Percentiles rank a stretch among this genome's conserved stretches.
phyloP scores from a whole-genome alignment of 805 yeast genomes.

The Suhomyces sp. region DNA sequence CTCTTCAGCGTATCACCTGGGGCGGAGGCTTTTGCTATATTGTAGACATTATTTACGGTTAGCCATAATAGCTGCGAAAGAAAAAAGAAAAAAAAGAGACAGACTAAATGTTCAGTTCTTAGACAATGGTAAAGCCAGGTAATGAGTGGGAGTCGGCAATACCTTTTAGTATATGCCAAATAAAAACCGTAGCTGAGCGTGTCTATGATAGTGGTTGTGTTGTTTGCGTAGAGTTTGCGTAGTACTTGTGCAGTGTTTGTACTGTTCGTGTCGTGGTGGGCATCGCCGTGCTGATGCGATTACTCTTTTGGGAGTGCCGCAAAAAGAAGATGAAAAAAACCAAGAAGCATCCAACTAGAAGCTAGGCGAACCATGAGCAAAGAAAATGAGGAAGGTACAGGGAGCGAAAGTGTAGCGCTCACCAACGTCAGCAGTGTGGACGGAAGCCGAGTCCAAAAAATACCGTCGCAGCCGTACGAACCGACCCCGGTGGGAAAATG shows the following conservation, averaged over 20 bases:
- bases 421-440: not conserved
- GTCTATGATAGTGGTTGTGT: too few relatives aligned
- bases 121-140: not conserved
- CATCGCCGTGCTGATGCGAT: not conserved
- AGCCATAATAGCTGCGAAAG: slow-evolving; percentile 1
- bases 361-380: not conserved
- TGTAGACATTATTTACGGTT: slow-evolving; percentile 50
- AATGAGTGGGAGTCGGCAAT: too few relatives aligned
- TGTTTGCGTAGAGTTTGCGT: too few relatives aligned
- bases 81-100: not conserved
- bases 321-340: not conserved
- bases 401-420: not conserved
- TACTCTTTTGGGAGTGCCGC: not conserved
- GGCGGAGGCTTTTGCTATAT: slow-evolving; percentile 60
- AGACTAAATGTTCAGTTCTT: not conserved
- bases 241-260: too few relatives aligned
- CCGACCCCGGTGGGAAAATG: slow-evolving; percentile 23
- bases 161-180: too few relatives aligned
- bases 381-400: not conserved
- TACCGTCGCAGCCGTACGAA: not conserved
- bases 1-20: slow-evolving; percentile 52
- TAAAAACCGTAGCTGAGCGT: too few relatives aligned
- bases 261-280: not conserved
- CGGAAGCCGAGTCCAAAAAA: not conserved
- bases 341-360: not conserved